Conservation (phyloP, 164 flowering plant species). For the Chimonanthus salicifolius region DNA sequence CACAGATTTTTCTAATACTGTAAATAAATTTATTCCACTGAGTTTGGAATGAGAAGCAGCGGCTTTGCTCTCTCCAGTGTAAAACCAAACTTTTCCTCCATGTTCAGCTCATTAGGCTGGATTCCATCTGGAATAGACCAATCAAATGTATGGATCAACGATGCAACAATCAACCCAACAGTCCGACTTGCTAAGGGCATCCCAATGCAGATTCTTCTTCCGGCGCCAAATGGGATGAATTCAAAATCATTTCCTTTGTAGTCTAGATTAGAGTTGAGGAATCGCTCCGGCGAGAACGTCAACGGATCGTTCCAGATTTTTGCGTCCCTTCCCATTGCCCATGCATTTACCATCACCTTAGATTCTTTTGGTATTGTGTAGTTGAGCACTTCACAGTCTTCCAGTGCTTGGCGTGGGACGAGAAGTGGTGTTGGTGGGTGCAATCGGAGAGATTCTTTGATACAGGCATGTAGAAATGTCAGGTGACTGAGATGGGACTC, state of each 20-base stretch:
- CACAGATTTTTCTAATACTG: too few species aligned
- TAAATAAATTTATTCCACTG: too few species aligned
- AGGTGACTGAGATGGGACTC: conserved; percentile 16
- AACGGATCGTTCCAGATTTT: conserved; percentile 18
- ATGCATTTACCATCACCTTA: conserved; percentile 19
- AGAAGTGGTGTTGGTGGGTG: conserved; percentile 25
- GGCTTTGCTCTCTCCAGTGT: too few species aligned
- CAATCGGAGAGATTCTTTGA: background rate
- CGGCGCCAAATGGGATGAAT: conserved; percentile 24
- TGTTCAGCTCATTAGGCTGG: too few species aligned
- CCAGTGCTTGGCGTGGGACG: conserved; percentile 17
- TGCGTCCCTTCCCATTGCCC: conserved; percentile 25
- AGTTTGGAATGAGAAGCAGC: too few species aligned
- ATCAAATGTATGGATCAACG: background rate
- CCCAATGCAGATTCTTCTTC: conserved; percentile 24
- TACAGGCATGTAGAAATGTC: conserved; percentile 16
- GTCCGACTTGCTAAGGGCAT: conserved; percentile 17
- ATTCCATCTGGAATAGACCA: background rate
- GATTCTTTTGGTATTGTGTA: conserved; percentile 24
- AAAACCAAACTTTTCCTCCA: too few species aligned
- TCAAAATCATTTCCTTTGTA: conserved; percentile 24
- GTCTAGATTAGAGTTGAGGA: conserved; percentile 15
- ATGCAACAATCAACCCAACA: background rate
- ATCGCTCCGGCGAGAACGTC: conserved; percentile 23
- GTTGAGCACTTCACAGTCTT: conserved; percentile 17